These are phyloP conservation scores for Sisymbrium irio DNA, from an alignment of 345 rosid genomes.

Conservation along the genomic window DNA sequence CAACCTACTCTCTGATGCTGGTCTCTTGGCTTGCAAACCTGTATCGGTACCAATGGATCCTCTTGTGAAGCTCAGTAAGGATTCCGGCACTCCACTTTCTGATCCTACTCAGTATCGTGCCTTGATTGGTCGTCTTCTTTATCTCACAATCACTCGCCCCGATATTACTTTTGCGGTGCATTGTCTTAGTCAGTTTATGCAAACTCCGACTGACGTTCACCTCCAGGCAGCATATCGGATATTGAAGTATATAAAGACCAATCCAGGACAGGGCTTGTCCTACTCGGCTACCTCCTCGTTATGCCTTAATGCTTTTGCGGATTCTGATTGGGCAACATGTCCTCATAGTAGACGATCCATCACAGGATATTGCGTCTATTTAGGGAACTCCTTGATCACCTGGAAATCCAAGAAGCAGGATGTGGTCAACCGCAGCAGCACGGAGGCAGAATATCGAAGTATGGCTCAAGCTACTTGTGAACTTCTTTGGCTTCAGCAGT, in stretches of 20 bases:
- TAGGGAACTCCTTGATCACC: no score
- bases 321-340: no score
- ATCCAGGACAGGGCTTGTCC: not conserved
- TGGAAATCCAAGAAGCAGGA: no score
- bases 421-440: no score
- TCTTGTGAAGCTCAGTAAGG: not conserved
- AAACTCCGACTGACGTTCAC: not conserved
- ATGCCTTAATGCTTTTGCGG: no score
- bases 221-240: not conserved
- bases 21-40: not conserved
- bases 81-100: not conserved
- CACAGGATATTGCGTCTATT: no score
- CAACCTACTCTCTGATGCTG: not conserved
- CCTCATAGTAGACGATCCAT: no score
- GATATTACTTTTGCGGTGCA: not conserved
- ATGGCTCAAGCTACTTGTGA: no score
- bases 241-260: rapidly evolving
- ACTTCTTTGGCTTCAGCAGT: no score
- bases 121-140: not conserved
- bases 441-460: no score
- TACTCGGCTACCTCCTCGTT: not conserved
- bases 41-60: not conserved
- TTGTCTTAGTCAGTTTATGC: not conserved
- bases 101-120: not conserved
- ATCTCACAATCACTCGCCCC: not conserved